Conservation (phyloP, 768 basidiomycete genomes). For the Mycena chlorophos region DNA sequence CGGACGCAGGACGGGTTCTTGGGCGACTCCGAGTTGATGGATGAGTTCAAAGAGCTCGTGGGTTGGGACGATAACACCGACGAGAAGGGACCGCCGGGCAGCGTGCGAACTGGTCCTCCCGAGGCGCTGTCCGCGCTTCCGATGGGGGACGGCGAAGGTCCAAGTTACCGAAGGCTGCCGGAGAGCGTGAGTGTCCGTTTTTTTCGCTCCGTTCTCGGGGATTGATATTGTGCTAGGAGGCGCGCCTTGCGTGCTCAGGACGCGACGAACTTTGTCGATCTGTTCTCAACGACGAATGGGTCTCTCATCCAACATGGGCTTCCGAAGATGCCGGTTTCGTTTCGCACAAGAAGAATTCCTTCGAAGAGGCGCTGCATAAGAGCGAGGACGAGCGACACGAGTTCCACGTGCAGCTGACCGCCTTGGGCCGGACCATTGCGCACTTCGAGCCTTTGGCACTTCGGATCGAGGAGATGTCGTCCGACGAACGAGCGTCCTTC, state of each 20-base stretch:
- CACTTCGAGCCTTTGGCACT: conserved; percentile 84
- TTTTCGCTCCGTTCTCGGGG: neutral
- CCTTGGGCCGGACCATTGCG: conserved; percentile 85
- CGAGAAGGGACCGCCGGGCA: conserved; percentile 75
- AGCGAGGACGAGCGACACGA: conserved; percentile 98
- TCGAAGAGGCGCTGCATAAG: conserved; percentile 94
- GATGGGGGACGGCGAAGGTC: conserved; percentile 83
- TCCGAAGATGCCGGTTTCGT: conserved; percentile 95
- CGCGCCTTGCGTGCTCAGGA: conserved; percentile 86
- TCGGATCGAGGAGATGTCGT: conserved; percentile 85
- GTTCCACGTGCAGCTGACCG: conserved; percentile 94
- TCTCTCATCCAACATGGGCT: conserved; percentile 97
- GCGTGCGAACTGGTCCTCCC: conserved; percentile 72
- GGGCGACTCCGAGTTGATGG: conserved; percentile 75
- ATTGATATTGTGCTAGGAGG: conserved; percentile 58
- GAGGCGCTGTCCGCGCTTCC: conserved; percentile 78
- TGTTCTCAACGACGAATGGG: conserved; percentile 97
- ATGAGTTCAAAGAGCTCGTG: conserved; percentile 84
- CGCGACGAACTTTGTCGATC: conserved; percentile 93
- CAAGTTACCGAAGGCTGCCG: conserved; percentile 90
- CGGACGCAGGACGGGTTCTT: conserved; percentile 76
- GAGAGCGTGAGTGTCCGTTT: conserved; percentile 65
- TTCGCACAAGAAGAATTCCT: conserved; percentile 94
- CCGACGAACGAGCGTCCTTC: conserved; percentile 81
- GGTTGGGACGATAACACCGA: conserved; percentile 72